Evolutionary conservation across 345 rosid genomes (phyloP).

Genomic region (Eutrema yunnanense): DNA sequence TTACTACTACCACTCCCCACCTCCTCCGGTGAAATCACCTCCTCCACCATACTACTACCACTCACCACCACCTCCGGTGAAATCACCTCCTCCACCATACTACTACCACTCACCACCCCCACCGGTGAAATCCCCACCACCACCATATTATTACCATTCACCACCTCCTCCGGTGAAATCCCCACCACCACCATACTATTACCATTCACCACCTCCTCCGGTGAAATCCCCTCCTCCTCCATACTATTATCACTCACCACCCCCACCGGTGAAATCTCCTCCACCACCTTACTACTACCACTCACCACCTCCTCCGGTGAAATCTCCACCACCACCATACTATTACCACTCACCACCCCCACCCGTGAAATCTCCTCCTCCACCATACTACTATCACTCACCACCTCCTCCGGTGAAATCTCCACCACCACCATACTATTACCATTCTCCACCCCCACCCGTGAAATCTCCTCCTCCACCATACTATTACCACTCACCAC

Average conservation of each 20-base stretch:
- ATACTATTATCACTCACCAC: constrained; percentile 32
- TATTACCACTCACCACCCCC: constrained; percentile 34
- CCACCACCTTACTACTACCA: constrained; percentile 31
- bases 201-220: constrained; percentile 31
- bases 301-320: constrained; percentile 31
- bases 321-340: constrained; percentile 27
- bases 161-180: constrained; percentile 40
- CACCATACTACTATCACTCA: constrained; percentile 23
- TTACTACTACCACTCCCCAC: constrained; percentile 32
- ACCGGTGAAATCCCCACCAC: constrained; percentile 17
- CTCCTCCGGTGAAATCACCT: constrained; percentile 27
- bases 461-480: constrained; percentile 12
- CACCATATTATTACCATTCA: constrained; percentile 33
- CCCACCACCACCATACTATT: constrained; percentile 25
- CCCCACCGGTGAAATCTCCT: constrained; percentile 25
- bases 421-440: constrained; percentile 32
- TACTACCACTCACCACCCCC: constrained; percentile 35
- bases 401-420: constrained; percentile 35
- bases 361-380: constrained; percentile 22
- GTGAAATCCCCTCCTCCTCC: constrained; percentile 23
- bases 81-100: constrained; percentile 21
- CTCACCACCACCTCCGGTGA: constrained; percentile 37
- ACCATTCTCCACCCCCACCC: constrained; percentile 41
- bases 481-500: constrained; percentile 28
- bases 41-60: constrained; percentile 36